Evolutionary conservation across 1,139 yeast species (phyloP), one percentile per base, ranked within the genome.

Genomic region (Zygoascus meyerae): DNA sequence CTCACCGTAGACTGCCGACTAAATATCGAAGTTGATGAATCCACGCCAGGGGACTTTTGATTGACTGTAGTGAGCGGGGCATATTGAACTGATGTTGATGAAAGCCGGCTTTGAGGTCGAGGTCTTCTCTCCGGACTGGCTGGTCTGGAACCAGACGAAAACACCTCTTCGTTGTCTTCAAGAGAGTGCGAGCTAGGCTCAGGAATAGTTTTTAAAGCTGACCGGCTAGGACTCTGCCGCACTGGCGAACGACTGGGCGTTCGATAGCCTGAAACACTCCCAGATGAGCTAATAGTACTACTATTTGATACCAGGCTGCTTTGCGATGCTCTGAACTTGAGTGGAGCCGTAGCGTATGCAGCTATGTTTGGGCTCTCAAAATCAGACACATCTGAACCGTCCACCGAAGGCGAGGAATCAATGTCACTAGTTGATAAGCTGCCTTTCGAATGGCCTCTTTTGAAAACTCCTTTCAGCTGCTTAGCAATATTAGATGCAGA

Each of bases 1-100:
- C 41, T 35, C 16, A 42, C 33, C 17, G 45, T 42, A 3, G 45
- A 42, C 14, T 29, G 45, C 9, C 45, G 34, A 16, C 45, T 42
- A 32, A 42, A 34, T 5, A 36, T 12, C 12, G 34, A 26, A 9
- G 43, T 28, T 4, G 17, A 17, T 4, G 45, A 42, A 6, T 42
- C 45, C 8, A 17, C 16, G 11, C 42, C 35, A 8, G 42, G 42
- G 5, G 42, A 40, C 2, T 30, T 18, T 8, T 14, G 15, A 31
- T 29, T 28, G 11, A 17, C 12, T 9, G 29, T 11, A 9, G 29
- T 3, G 15, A 5, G 2, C 12, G 28, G 39, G 30, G 39, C 39
- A 10, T 10, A 3, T 14, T 17, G 14, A 35, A 18, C 29, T 2
- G 30, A n/a, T 10, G 15, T 21, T 16, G 29, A 10, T 10, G 30